phyloP scores from a whole-genome alignment of 352 stramenopile genomes.

The Thraustochytrium sp. region DNA sequence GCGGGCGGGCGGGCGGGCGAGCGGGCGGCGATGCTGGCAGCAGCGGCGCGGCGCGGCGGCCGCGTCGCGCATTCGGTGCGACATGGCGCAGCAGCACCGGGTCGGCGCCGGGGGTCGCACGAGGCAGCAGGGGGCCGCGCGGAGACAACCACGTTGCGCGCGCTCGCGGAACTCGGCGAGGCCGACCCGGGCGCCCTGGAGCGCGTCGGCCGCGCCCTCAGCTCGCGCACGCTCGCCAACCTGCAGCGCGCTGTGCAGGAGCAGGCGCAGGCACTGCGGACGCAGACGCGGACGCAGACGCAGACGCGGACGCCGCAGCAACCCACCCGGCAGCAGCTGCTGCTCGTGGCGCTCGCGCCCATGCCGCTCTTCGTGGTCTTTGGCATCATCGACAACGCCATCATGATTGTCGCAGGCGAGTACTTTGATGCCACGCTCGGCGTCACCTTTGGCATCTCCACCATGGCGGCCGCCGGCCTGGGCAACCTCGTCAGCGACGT shows the following conservation, averaged over 20 bases:
- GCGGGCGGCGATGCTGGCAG: too few relatives aligned
- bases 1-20: neutral
- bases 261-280: neutral
- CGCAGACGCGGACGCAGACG: too few relatives aligned
- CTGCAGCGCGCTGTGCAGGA: neutral
- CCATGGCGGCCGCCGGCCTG: conserved; percentile 85
- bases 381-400: conserved; percentile 70
- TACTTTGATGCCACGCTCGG: conserved; percentile 89
- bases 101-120: too few relatives aligned
- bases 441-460: conserved; percentile 85
- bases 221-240: neutral
- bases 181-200: neutral
- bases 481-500: conserved; percentile 90
- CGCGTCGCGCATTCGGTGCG: too few relatives aligned
- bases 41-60: too few relatives aligned
- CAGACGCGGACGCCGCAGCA: neutral
- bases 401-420: conserved; percentile 79
- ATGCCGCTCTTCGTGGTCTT: conserved; percentile 73
- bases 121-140: too few relatives aligned
- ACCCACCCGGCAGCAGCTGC: neutral
- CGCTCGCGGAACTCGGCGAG: neutral
- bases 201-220: conserved; percentile 1
- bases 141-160: too few relatives aligned
- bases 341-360: conserved; percentile 65
- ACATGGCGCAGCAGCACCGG: too few relatives aligned